A percentile compares a stretch with the other conserved stretches of the same genome.
Evolutionary conservation across 2,329 filamentous ascomycete genomes (phyloP).

Genomic region (Phialophora verrucosa): DNA sequence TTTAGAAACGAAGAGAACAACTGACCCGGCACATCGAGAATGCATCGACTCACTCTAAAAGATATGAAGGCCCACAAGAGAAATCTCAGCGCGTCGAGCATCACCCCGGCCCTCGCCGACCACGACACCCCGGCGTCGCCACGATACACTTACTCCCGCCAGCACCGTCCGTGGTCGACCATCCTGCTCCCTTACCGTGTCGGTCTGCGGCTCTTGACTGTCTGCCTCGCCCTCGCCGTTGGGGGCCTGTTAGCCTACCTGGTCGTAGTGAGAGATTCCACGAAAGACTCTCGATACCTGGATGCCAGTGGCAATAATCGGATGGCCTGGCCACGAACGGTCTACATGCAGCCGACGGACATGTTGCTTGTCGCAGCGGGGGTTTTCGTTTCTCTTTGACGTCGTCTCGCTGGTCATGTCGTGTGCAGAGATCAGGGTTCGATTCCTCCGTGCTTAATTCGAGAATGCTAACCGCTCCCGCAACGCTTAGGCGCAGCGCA

Average conservation of each 20-base stretch:
- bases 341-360: slow-evolving; percentile 15
- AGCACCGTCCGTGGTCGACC: not conserved
- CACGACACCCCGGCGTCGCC: not conserved
- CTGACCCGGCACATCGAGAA: not conserved
- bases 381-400: slow-evolving; percentile 5
- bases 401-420: slow-evolving; percentile 8
- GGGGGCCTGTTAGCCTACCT: slow-evolving; percentile 3
- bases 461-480: not conserved
- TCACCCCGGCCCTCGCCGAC: not conserved
- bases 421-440: slow-evolving; percentile 8
- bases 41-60: not conserved
- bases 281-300: slow-evolving; percentile 10
- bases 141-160: slow-evolving; percentile 4
- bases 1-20: not conserved
- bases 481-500: slow-evolving; percentile 1
- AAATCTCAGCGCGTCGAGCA: slow-evolving; percentile 1
- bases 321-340: slow-evolving; percentile 8
- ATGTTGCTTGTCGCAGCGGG: slow-evolving; percentile 5
- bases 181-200: slow-evolving; percentile 12
- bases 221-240: not conserved
- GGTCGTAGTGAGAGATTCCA: slow-evolving; percentile 15
- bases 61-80: slow-evolving; percentile 2
- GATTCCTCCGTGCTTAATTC: not conserved
- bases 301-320: slow-evolving; percentile 5
- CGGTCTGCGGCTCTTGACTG: slow-evolving; percentile 7